Conservation (phyloP, 176 grass and related monocot genomes). For the Oryza meyeriana region DNA sequence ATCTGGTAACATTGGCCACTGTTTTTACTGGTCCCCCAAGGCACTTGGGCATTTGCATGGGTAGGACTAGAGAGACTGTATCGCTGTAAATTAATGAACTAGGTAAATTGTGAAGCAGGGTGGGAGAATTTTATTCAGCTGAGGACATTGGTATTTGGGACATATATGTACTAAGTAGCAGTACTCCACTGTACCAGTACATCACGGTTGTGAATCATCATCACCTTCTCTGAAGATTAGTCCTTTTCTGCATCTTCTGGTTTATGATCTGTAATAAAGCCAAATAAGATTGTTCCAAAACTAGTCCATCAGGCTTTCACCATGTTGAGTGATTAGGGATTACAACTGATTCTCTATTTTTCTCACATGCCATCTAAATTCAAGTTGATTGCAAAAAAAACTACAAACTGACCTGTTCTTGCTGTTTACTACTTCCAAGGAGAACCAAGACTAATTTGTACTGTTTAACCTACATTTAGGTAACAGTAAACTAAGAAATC, state of each 20-base stretch:
- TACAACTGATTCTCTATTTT: neutral
- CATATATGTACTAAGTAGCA: neutral
- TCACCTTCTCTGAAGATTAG: neutral
- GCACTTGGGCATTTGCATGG: constrained; percentile 12
- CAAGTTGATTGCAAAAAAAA: neutral
- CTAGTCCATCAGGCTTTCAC: neutral
- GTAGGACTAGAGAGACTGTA: neutral
- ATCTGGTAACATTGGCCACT: constrained; percentile 10
- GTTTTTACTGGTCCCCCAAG: constrained; percentile 29
- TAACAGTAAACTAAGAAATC: neutral
- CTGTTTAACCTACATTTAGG: neutral
- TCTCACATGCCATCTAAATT: neutral
- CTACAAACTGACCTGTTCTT: neutral
- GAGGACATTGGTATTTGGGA: constrained; percentile 12
- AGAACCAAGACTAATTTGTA: neutral
- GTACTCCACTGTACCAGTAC: neutral
- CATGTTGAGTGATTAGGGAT: neutral
- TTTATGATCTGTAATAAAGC: neutral
- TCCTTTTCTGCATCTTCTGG: neutral
- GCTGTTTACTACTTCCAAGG: neutral
- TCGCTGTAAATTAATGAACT: constrained; percentile 19
- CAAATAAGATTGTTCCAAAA: neutral
- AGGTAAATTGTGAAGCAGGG: constrained; percentile 13
- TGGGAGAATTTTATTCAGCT: constrained; percentile 8
- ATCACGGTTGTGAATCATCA: neutral